Evolutionary conservation across 192 early-diverging fungal species (phyloP), one percentile per base, ranked within the genome.

Genomic region (Podila minutissima): DNA sequence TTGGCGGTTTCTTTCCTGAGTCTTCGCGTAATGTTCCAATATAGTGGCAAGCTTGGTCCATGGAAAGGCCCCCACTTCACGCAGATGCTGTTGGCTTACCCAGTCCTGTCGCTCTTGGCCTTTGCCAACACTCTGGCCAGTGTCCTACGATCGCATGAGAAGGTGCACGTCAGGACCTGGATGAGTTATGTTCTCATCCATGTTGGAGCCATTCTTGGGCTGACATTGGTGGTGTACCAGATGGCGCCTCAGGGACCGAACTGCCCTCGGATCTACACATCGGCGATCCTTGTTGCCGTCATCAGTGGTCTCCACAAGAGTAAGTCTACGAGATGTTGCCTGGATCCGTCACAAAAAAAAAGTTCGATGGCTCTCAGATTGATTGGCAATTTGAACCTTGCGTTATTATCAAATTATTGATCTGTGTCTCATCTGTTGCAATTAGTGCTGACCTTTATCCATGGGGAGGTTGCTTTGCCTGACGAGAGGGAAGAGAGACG

Each of bases 31-130:
- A 62, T 90, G 82, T 89, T 90, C 71, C 72, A 74, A 53, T 84
- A 79, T 48, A 90, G 89, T 7, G 83, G 78, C 5, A n/a, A 75
- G 48, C 74, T 89, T 62, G 90, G 91, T 13, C 90, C 91, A 8
- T 66, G 82, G 70, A 83, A 86, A 79, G 91, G 91, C 1, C 86
- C 91, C 33, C 83, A 88, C 17, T 19, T 89, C 60, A 89, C 88
- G 13, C 90, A 93, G 26, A 58, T 88, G 41, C 41, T 74, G 32
- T 69, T 93, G 3, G 77, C 86, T 24, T 88, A 87, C 65, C 88
- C 89, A 6, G 85, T 87, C 24, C 74, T 88, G 41, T 67, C 84
- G 9, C 69, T 83, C 4, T 65, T 86, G 24, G 91, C 87, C 12
- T 86, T 89, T 41, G 75, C 83, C 48, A 83, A 82, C 35, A 72